phyloP scores from a whole-genome alignment of 768 basidiomycete species.

The Tricholoma matsutake region DNA sequence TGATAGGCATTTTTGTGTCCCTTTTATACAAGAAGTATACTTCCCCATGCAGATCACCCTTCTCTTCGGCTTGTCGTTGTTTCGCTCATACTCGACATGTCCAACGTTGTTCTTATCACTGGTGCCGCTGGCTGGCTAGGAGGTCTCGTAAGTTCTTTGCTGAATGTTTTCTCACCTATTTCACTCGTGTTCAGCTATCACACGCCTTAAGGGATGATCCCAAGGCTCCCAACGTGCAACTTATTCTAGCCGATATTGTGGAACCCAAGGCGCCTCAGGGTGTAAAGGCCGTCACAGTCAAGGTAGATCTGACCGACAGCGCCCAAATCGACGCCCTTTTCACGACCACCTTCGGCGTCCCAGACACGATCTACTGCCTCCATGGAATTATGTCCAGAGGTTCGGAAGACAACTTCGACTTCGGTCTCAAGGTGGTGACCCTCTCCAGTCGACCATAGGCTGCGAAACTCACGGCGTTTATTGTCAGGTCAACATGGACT shows the following conservation, averaged over 20 bases:
- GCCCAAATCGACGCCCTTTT: slow-evolving; percentile 36
- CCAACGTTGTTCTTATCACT: slow-evolving; percentile 40
- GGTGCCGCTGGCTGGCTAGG: slow-evolving; percentile 43
- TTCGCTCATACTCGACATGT: slow-evolving; percentile 17
- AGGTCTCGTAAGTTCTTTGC: slow-evolving; percentile 26
- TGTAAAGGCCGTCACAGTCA: slow-evolving; percentile 30
- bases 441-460: not conserved
- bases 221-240: slow-evolving; percentile 33
- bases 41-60: not conserved
- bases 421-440: slow-evolving; percentile 44
- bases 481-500: slow-evolving; percentile 53
- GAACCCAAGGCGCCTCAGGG: slow-evolving; percentile 33
- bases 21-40: not conserved
- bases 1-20: not conserved
- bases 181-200: slow-evolving; percentile 29
- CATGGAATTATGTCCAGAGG: slow-evolving; percentile 65
- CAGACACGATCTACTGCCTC: slow-evolving; percentile 44
- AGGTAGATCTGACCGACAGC: slow-evolving; percentile 39
- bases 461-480: not conserved
- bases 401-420: slow-evolving; percentile 56
- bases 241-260: slow-evolving; percentile 52
- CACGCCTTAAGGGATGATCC: slow-evolving; percentile 30
- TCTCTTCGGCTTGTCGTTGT: too few relatives aligned
- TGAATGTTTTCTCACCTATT: not conserved
- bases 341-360: slow-evolving; percentile 35